A percentile compares a stretch with the other conserved stretches of the same genome.
Evolutionary conservation across 257 asterid species (phyloP).

Genomic region (Nicotiana paniculata): DNA sequence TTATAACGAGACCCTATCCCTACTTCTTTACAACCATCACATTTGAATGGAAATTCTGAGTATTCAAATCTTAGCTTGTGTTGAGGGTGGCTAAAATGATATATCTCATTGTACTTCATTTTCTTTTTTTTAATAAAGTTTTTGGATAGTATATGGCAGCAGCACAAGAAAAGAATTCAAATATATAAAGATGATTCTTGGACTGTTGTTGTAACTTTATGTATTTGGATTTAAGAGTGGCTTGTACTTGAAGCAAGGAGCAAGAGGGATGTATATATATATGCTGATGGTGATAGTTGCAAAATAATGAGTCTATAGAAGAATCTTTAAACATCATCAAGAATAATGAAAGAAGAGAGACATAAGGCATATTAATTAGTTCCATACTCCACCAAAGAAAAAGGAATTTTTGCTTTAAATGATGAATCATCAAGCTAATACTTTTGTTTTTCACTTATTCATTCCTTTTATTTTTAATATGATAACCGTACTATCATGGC

Average conservation of each 20-base stretch:
- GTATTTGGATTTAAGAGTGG: slow-evolving; percentile 20
- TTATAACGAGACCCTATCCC: slow-evolving; percentile 83
- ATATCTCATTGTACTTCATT: slow-evolving; percentile 74
- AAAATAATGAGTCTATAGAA: slow-evolving; percentile 9
- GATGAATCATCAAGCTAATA: neutral
- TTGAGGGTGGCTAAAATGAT: slow-evolving; percentile 77
- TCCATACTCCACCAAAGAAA: slow-evolving; percentile 24
- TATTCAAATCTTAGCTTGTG: slow-evolving; percentile 67
- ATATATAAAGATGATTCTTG: slow-evolving; percentile 15
- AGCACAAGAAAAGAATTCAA: neutral
- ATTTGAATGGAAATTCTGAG: slow-evolving; percentile 76
- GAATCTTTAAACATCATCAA: slow-evolving; percentile 19
- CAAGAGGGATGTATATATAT: slow-evolving; percentile 21
- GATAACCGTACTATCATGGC: too few relatives aligned
- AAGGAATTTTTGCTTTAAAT: slow-evolving; percentile 38
- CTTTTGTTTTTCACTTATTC: neutral
- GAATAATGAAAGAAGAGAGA: slow-evolving; percentile 18
- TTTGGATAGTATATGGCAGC: neutral
- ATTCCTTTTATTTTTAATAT: too few relatives aligned
- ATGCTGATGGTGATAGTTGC: slow-evolving; percentile 32
- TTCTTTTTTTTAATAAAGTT: neutral
- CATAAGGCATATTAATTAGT: slow-evolving; percentile 26
- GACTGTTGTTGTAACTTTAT: neutral
- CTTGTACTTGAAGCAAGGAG: slow-evolving; percentile 54
- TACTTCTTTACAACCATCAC: slow-evolving; percentile 94